These are phyloP conservation scores for Nymphaea colorata DNA, from an alignment of 164 flowering plant species.

Conservation along the genomic window DNA sequence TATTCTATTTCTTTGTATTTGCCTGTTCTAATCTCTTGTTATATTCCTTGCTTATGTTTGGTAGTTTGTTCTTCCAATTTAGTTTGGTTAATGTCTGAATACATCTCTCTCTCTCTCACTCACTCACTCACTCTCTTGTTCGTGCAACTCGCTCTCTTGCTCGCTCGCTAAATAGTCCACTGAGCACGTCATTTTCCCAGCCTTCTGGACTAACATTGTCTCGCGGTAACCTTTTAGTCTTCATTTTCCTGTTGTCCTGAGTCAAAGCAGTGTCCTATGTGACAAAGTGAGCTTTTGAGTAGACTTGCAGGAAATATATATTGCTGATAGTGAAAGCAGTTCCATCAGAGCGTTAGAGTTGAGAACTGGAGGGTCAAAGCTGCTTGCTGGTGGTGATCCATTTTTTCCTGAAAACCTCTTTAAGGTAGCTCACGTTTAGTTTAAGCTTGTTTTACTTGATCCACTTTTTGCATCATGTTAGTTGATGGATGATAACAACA, in stretches of 20 bases:
- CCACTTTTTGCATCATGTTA: no score
- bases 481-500: no score
- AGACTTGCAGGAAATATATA: constrained; percentile 57
- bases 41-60: no score
- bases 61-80: no score
- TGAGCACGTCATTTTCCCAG: constrained; percentile 83
- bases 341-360: constrained; percentile 79
- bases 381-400: constrained; percentile 90
- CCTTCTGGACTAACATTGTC: constrained; percentile 87
- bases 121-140: no score
- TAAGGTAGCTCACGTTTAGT: constrained; percentile 29
- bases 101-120: no score
- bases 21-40: no score
- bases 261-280: no score
- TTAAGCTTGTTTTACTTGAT: not conserved
- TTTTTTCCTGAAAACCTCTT: constrained; percentile 78
- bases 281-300: not conserved
- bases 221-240: constrained; percentile 40
- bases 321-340: constrained; percentile 99
- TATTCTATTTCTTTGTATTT: no score
- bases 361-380: constrained; percentile 78
- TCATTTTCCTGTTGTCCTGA: not conserved
- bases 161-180: constrained; percentile 28
- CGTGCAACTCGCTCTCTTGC: no score
- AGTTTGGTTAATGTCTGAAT: no score